phyloP scores from a whole-genome alignment of 805 yeast species.

The Saturnispora mendoncae region DNA sequence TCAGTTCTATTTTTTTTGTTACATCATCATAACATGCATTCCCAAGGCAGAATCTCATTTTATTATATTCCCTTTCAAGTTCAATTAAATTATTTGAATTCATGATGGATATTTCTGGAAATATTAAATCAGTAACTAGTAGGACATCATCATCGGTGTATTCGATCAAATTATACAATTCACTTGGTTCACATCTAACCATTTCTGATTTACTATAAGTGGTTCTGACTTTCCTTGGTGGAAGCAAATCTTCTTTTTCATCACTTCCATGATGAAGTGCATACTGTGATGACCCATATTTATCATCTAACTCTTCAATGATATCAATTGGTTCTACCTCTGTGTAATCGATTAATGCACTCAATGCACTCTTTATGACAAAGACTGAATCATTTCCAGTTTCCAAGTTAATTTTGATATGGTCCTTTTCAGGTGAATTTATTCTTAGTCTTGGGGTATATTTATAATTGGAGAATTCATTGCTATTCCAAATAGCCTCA shows the following conservation, averaged over 20 bases:
- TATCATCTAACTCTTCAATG: no score
- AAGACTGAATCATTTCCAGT: no score
- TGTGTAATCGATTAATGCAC: neutral
- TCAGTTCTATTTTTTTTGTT: constrained; percentile 24
- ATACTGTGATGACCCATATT: no score
- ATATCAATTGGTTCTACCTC: neutral
- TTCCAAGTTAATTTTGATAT: no score
- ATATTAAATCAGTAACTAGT: constrained; percentile 17
- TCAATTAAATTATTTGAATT: constrained; percentile 9
- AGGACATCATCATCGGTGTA: constrained; percentile 15
- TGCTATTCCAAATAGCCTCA: neutral
- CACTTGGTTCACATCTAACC: constrained; percentile 15
- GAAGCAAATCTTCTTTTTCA: neutral
- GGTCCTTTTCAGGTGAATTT: neutral
- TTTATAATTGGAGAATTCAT: neutral
- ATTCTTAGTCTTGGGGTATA: neutral
- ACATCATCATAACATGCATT: constrained; percentile 17
- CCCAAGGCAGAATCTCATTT: constrained; percentile 17
- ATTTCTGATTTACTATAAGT: constrained; percentile 15
- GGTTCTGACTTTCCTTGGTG: neutral
- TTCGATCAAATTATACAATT: constrained; percentile 13
- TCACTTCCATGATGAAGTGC: neutral
- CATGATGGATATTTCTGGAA: constrained; percentile 14
- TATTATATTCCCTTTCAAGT: constrained; percentile 18
- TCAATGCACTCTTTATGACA: no score